Conservation (phyloP, 2,329 filamentous ascomycete genomes). For the Ascochyta fabae region DNA sequence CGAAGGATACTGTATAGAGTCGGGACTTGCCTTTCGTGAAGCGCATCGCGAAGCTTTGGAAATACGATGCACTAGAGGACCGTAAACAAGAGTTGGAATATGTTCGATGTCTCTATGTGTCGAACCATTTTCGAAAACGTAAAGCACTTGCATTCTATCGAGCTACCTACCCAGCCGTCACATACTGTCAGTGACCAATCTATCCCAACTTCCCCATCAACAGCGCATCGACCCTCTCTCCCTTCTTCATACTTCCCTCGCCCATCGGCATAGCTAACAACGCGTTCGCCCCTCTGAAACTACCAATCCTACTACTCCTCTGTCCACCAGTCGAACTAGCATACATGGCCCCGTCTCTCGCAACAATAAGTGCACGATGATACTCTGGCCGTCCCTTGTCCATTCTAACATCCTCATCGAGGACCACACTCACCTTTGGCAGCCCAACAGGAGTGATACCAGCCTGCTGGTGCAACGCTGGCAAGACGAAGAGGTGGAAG, state of each 20-base stretch:
- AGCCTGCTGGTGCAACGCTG: conserved; percentile 77
- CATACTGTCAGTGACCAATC: background rate
- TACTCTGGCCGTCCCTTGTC: conserved; percentile 85
- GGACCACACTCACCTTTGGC: conserved; percentile 71
- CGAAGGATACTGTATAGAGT: background rate
- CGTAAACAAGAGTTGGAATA: background rate
- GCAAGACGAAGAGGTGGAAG: conserved; percentile 91
- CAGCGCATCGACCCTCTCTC: conserved; percentile 75
- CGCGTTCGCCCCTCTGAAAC: conserved; percentile 86
- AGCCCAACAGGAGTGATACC: conserved; percentile 74
- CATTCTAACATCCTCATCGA: conserved; percentile 75
- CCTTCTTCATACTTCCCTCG: conserved; percentile 69
- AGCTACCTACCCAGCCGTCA: background rate
- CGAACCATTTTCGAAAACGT: background rate
- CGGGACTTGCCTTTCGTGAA: background rate
- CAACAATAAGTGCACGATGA: conserved; percentile 79
- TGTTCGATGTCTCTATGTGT: background rate
- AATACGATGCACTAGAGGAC: background rate
- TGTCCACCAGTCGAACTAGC: conserved; percentile 89
- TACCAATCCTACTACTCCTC: conserved; percentile 87
- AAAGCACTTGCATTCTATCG: background rate
- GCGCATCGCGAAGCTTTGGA: background rate
- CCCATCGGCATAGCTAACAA: conserved; percentile 76
- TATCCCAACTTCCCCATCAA: conserved; percentile 65
- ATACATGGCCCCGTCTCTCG: conserved; percentile 69